Base-by-base conservation (phyloP, 495 filamentous ascomycete genomes). In the Haplographium delicatum region DNA sequence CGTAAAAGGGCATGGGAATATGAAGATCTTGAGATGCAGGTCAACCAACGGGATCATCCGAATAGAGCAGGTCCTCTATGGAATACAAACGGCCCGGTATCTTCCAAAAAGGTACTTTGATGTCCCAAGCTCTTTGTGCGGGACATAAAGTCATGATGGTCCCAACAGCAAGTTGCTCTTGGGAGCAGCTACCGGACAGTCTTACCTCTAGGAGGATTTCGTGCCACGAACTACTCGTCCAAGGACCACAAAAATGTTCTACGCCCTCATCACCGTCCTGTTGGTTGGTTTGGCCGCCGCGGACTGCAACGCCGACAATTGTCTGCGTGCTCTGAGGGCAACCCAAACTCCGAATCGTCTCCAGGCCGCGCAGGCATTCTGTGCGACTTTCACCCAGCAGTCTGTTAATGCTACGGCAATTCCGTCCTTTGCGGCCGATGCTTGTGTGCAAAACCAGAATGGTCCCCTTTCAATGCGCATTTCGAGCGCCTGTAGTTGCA, bases 401-500 rank as follows among this genome's bases (percentile, higher is more conserved):
- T 35, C 4, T 22, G 30, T 49, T 9, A 5, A 33, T 8, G 34
- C 49, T 15, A 51, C 47, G 0, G 47, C 44, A 10, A 50, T 60
- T 33, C 57, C 57, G 7, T 44, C 40, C 2, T 60, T 23, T 47
- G 57, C 53, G 8, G 43, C 28, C 5, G 15, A 34, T 25, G 53
- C 44, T 6, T 60, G 57, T 20, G 25, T 23, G 18, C 22, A 28
- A 15, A 56, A 60, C 23, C 47, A 54, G 25, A 47, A 56, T 51
- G 45, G 38, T 3, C 1, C 24, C 27, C 16, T 60, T 8, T 28
- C 27, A 8, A 19, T 27, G 15, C 30, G 58, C 33, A 42, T 59
- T 3, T 51, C 54, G 2, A 67, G 64, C 44, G 56, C 65, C 6
- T 62, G 62, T 16, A 59, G 30, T 43, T 54, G 59, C 30, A 46